A percentile compares a stretch with the other conserved stretches of the same genome.
Evolutionary conservation across 768 basidiomycete species (phyloP).

Genomic region (Rhodotorula sphaerocarpa): DNA sequence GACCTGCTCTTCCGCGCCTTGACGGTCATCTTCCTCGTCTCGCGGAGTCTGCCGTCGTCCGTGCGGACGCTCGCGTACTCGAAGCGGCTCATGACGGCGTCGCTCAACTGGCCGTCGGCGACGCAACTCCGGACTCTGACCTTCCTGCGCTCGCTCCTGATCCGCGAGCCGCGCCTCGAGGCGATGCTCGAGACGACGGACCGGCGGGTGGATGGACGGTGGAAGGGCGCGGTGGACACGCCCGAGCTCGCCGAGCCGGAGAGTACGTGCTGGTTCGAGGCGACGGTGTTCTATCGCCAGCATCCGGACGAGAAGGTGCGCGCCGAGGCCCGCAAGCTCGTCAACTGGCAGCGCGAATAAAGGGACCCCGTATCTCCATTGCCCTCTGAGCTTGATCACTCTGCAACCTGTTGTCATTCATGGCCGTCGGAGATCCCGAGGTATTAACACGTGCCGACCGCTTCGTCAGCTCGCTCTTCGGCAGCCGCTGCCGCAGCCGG

Average conservation of each 20-base stretch:
- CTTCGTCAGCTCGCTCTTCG: conserved; percentile 6
- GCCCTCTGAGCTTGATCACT: no score
- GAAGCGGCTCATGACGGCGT: conserved; percentile 76
- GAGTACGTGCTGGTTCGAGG: conserved; percentile 78
- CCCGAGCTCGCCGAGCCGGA: conserved; percentile 59
- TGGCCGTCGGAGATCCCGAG: background rate
- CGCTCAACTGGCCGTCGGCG: conserved; percentile 69
- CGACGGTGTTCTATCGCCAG: conserved; percentile 54
- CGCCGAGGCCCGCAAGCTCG: conserved; percentile 52
- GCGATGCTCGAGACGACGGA: conserved; percentile 81
- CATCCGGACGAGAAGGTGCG: conserved; percentile 59
- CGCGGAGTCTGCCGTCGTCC: conserved; percentile 52
- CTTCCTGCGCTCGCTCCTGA: conserved; percentile 64
- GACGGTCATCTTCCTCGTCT: conserved; percentile 69
- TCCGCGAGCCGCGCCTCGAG: conserved; percentile 70
- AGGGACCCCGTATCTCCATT: no score
- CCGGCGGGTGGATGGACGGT: conserved; percentile 71
- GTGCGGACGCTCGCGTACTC: conserved; percentile 81
- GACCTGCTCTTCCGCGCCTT: conserved; percentile 77
- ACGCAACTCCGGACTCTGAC: conserved; percentile 61
- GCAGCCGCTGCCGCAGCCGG: no score
- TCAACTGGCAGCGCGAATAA: conserved; percentile 26
- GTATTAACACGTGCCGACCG: background rate
- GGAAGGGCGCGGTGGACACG: conserved; percentile 77
- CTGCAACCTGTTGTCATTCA: background rate